Percentiles rank a stretch among this genome's conserved stretches.
phyloP scores from a whole-genome alignment of 2,329 filamentous ascomycete genomes.

The Venturia aucupariae region DNA sequence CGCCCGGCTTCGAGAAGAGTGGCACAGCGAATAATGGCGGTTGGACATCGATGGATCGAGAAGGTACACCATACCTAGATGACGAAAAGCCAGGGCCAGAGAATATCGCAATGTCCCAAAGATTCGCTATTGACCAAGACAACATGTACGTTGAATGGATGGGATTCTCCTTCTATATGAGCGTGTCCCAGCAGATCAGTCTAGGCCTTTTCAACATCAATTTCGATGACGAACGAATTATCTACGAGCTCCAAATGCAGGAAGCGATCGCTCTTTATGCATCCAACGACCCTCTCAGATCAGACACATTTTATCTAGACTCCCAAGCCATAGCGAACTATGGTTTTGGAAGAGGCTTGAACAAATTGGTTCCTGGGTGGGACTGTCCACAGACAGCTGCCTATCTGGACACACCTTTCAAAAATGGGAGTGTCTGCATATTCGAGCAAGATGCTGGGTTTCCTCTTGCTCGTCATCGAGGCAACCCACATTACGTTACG shows the following conservation, averaged over 20 bases:
- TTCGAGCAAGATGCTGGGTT: slow-evolving; percentile 30
- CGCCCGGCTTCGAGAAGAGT: slow-evolving; percentile 22
- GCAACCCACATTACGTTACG: slow-evolving; percentile 21
- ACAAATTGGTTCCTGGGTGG: slow-evolving; percentile 33
- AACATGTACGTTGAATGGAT: slow-evolving; percentile 44
- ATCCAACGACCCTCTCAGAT: slow-evolving; percentile 37
- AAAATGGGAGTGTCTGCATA: slow-evolving; percentile 29
- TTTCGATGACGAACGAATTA: slow-evolving; percentile 41
- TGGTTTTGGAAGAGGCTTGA: slow-evolving; percentile 28
- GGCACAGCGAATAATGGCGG: slow-evolving; percentile 24
- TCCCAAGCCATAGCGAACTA: slow-evolving; percentile 25
- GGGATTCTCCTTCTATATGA: slow-evolving; percentile 45
- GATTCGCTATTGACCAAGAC: slow-evolving; percentile 34
- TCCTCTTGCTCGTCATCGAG: slow-evolving; percentile 28
- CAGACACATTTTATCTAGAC: slow-evolving; percentile 36
- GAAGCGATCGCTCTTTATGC: slow-evolving; percentile 46
- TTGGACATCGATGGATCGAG: slow-evolving; percentile 26
- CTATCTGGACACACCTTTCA: slow-evolving; percentile 27
- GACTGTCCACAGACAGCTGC: slow-evolving; percentile 35
- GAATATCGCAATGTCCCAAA: slow-evolving; percentile 27
- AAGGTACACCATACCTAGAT: slow-evolving; percentile 35
- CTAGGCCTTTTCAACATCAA: slow-evolving; percentile 41
- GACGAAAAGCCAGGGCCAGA: slow-evolving; percentile 34
- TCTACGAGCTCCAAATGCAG: slow-evolving; percentile 46
- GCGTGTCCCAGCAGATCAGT: slow-evolving; percentile 36